These are phyloP conservation scores for Botrytis hyacinthi DNA, from an alignment of 2,329 filamentous ascomycete species.

Conservation along the genomic window DNA sequence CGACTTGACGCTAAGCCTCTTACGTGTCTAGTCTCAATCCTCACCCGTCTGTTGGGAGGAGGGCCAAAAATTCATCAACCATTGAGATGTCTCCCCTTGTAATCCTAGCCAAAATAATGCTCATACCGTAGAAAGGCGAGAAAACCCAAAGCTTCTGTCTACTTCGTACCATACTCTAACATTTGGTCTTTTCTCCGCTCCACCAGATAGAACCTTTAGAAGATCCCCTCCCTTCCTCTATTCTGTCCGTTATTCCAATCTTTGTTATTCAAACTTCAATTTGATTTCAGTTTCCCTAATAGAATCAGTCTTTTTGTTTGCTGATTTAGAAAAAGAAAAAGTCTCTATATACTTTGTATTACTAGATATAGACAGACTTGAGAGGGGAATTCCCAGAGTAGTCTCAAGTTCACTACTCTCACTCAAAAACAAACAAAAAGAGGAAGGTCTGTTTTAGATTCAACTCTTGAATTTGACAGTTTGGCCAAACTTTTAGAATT, in stretches of 20 bases:
- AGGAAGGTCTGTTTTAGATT: conserved; percentile 12
- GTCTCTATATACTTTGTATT: conserved; percentile 16
- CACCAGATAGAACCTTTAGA: conserved; percentile 11
- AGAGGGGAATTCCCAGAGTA: conserved; percentile 17
- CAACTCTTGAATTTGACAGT: conserved; percentile 9
- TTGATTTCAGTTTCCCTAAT: conserved; percentile 13
- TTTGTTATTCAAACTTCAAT: not conserved
- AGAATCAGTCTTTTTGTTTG: conserved; percentile 8
- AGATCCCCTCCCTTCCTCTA: not conserved
- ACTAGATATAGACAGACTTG: conserved; percentile 9
- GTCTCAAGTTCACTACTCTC: not conserved
- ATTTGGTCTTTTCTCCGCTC: conserved; percentile 11
- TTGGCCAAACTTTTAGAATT: conserved; percentile 1
- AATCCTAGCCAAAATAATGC: conserved; percentile 12
- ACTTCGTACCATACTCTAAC: not conserved
- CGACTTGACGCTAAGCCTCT: not conserved
- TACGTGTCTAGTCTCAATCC: conserved; percentile 6
- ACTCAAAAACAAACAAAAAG: not conserved
- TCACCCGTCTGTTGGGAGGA: conserved; percentile 22
- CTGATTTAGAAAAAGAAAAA: conserved; percentile 10
- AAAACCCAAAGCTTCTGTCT: conserved; percentile 3
- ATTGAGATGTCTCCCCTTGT: conserved; percentile 16
- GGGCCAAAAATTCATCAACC: conserved; percentile 18
- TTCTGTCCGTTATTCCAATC: not conserved
- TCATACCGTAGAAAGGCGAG: not conserved